Base-by-base conservation (phyloP, 164 flowering plant species). In the Euptelea pleiosperma region DNA sequence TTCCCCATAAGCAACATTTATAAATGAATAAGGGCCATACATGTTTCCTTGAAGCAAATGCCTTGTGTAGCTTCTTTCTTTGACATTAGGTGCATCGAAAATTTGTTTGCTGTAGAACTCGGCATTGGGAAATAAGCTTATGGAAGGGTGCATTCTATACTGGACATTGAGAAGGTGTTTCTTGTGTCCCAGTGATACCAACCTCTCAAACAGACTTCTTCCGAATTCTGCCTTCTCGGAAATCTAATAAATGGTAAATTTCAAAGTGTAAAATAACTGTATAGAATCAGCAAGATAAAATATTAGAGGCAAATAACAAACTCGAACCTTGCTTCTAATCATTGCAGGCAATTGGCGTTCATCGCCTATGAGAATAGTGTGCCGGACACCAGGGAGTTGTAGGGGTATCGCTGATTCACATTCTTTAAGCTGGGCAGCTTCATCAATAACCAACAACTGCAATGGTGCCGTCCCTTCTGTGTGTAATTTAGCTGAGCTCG, bases 361-460 rank as follows among this genome's bases (percentile, higher is more conserved):
- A 62, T 85, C 88, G 0, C 91, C 91, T 9, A 85, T 56, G 7
- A 82, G 77, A 51, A 85, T 45, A 24, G 72, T 82, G 67, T 82
- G 81, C 18, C 21, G 53, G 8, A 81, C 1, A 28, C 73, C 75
- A 0, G 75, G 73, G 18, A 83, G 72, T 55, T 76, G 86, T 19
- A 85, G 60, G 0, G 88, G 78, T 30, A 82, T 76, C 2, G 63
- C 25, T 8, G 86, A 79, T 57, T 85, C 91, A 64, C 82, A 76
- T 57, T 85, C 91, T 52, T 77, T 85, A 30, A 82, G 53, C 19
- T 82, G 91, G 12, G 84, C 80, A 24, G 91, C 88, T 61, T 85
- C 91, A 50, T 85, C 88, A 16, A 85, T 66, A 10, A 77, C 64
- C 43, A 77, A 14, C 52, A 75, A 10, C 1, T 64, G 41, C 15